Percentiles rank a stretch among this genome's conserved stretches.
Evolutionary conservation across 2,329 filamentous ascomycete species (phyloP).

Genomic region (Aschersonia sp.): DNA sequence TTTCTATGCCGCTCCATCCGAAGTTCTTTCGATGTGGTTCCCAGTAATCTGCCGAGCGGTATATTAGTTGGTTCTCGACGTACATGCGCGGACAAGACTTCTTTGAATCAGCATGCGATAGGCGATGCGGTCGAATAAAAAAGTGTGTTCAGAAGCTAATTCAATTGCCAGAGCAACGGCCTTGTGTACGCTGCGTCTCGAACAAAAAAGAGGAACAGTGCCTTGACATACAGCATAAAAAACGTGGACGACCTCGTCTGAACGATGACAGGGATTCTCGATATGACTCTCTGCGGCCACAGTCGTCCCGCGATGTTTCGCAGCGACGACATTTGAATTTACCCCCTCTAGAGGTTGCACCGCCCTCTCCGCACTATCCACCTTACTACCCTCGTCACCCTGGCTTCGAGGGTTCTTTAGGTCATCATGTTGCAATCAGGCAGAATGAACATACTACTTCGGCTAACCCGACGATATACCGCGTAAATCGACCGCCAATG

Average conservation of each 20-base stretch:
- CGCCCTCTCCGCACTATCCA: too few species aligned
- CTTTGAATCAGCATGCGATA: too few species aligned
- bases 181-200: conserved; percentile 61
- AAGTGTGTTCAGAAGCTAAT: conserved; percentile 14
- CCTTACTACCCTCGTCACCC: conserved; percentile 15
- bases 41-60: too few species aligned
- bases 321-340: conserved; percentile 23
- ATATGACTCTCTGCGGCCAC: conserved; percentile 36
- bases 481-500: conserved; percentile 9
- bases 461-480: conserved; percentile 1
- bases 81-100: too few species aligned
- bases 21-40: background rate
- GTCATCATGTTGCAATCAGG: conserved; percentile 23
- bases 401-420: background rate
- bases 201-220: conserved; percentile 72
- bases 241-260: conserved; percentile 62
- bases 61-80: too few species aligned
- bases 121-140: too few species aligned
- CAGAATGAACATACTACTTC: conserved; percentile 30
- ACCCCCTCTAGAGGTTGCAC: too few species aligned
- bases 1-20: background rate
- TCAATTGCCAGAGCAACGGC: conserved; percentile 46
- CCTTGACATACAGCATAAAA: conserved; percentile 76
- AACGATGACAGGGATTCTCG: conserved; percentile 54
- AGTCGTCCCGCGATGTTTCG: conserved; percentile 28